These are phyloP conservation scores for Leishmania arabica DNA, from an alignment of 208 protist species.

Conservation along the genomic window DNA sequence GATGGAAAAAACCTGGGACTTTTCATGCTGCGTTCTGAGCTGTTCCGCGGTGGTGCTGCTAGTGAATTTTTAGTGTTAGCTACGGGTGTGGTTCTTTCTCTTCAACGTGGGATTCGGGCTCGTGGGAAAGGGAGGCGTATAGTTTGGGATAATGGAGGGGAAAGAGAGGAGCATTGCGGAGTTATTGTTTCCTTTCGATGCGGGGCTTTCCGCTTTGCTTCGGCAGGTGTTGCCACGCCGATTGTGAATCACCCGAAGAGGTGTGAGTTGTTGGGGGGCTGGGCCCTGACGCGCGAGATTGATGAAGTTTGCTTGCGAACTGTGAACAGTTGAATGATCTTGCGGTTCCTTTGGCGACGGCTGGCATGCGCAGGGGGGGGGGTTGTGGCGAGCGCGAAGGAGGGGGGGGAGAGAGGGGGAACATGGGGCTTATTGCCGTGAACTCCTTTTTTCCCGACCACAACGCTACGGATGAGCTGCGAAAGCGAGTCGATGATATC, in stretches of 20 bases:
- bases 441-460: neutral
- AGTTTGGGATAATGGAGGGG: neutral
- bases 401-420: neutral
- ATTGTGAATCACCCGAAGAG: neutral
- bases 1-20: too few species aligned
- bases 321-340: neutral
- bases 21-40: too few species aligned
- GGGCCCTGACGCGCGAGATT: neutral
- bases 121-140: neutral
- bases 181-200: neutral
- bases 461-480: neutral
- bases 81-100: too few species aligned
- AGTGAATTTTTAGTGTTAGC: too few species aligned
- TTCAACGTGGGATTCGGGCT: neutral
- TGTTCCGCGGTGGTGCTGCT: too few species aligned
- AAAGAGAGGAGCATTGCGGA: neutral
- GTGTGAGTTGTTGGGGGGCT: neutral
- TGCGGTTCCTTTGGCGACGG: neutral
- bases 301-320: neutral
- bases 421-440: neutral
- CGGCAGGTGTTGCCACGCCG: neutral
- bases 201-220: neutral
- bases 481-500: too few species aligned
- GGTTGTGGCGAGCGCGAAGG: too few species aligned
- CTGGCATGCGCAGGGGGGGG: neutral